Evolutionary conservation across 495 filamentous ascomycete species (phyloP).

Genomic region (Hypomontagnella submonticulosa): DNA sequence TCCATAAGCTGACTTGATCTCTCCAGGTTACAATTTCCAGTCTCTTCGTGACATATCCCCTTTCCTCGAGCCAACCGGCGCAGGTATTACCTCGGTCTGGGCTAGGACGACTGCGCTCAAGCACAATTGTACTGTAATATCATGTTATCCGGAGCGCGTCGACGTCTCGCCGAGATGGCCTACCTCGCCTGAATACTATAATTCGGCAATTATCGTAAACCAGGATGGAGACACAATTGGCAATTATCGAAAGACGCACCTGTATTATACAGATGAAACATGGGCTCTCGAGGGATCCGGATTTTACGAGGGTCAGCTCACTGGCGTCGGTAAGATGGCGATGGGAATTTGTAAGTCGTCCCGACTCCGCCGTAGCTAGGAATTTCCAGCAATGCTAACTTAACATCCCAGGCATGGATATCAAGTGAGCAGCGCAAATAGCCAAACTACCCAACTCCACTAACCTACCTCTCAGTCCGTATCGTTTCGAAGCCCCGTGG

Average conservation of each 20-base stretch:
- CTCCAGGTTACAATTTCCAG: slow-evolving; percentile 87
- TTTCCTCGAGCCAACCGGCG: slow-evolving; percentile 79
- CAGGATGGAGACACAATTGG: slow-evolving; percentile 74
- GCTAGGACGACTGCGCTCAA: slow-evolving; percentile 77
- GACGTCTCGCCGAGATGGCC: slow-evolving; percentile 56
- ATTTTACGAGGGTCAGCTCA: slow-evolving; percentile 65
- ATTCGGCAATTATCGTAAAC: slow-evolving; percentile 84
- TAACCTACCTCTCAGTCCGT: slow-evolving; percentile 59
- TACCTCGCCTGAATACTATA: slow-evolving; percentile 71
- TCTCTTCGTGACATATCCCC: slow-evolving; percentile 80
- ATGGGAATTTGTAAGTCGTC: slow-evolving; percentile 89
- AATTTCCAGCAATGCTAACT: not conserved
- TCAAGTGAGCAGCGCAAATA: slow-evolving; percentile 62
- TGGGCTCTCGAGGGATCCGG: slow-evolving; percentile 86
- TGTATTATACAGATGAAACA: slow-evolving; percentile 91
- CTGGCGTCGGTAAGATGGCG: slow-evolving; percentile 69
- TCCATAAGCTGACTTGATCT: slow-evolving; percentile 23
- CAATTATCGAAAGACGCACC: slow-evolving; percentile 89
- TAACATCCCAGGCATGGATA: slow-evolving; percentile 66
- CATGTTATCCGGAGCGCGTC: slow-evolving; percentile 86
- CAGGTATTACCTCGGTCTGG: slow-evolving; percentile 83
- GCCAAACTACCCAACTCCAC: slow-evolving; percentile 12
- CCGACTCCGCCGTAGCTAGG: slow-evolving; percentile 27
- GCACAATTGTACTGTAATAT: slow-evolving; percentile 81
- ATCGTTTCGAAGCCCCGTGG: slow-evolving; percentile 81